Percentiles rank a stretch among this genome's conserved stretches.
Conservation (phyloP, 2,329 filamentous ascomycete species). For the Kalaharituber pfeilii region DNA sequence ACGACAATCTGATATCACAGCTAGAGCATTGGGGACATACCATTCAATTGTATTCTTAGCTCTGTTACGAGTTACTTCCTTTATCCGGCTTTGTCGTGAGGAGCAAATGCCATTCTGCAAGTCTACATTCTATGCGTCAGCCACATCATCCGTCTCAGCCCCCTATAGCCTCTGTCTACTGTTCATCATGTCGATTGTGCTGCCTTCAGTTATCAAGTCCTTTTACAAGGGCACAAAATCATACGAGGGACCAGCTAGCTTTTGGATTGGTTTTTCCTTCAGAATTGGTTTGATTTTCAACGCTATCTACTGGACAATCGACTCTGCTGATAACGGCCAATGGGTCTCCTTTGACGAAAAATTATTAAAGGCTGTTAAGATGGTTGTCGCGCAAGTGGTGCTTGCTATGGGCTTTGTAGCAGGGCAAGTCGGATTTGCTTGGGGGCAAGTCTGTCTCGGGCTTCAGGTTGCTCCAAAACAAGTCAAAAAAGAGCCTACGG, state of each 20-base stretch:
- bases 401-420: constrained; percentile 67
- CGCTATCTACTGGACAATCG: constrained; percentile 72
- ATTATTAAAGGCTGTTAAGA: constrained; percentile 53
- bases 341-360: constrained; percentile 47
- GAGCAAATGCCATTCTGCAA: constrained; percentile 96
- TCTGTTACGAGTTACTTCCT: constrained; percentile 61
- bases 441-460: constrained; percentile 67
- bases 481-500: constrained; percentile 9
- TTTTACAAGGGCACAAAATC: constrained; percentile 71
- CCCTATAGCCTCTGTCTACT: constrained; percentile 76
- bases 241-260: constrained; percentile 67
- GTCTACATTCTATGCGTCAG: constrained; percentile 88
- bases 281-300: constrained; percentile 57
- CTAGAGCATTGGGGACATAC: constrained; percentile 60
- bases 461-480: constrained; percentile 37
- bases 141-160: constrained; percentile 79
- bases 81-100: constrained; percentile 84
- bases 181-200: constrained; percentile 49
- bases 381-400: constrained; percentile 61
- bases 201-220: constrained; percentile 59
- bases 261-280: constrained; percentile 70
- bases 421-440: constrained; percentile 69
- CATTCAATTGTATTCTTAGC: constrained; percentile 72
- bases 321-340: constrained; percentile 69
- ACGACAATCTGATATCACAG: constrained; percentile 46